A percentile compares a stretch with the other conserved stretches of the same genome.
Conservation (phyloP, 225 moss, liverwort and hornwort genomes). For the Physcomitrellopsis africana region DNA sequence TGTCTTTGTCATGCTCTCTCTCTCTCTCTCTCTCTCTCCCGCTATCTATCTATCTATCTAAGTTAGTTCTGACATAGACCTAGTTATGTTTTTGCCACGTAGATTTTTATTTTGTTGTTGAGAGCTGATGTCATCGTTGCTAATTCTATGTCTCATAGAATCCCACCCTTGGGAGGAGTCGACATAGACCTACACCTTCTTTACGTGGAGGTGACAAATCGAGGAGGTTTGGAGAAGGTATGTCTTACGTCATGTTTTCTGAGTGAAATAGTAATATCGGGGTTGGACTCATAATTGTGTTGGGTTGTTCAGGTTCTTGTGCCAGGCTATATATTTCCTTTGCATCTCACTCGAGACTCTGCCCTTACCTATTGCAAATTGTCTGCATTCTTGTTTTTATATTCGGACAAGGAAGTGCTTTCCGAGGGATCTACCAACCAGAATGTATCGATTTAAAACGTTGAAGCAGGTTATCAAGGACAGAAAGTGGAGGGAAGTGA, state of each 20-base stretch:
- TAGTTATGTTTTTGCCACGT: no score
- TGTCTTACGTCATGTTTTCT: neutral
- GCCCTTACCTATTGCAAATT: no score
- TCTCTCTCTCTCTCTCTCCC: neutral
- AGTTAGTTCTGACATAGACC: no score
- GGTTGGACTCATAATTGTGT: neutral
- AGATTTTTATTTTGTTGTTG: no score
- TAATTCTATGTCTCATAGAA: slow-evolving; percentile 49
- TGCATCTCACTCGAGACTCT: no score
- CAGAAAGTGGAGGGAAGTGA: slow-evolving; percentile 91
- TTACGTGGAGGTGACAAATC: slow-evolving; percentile 77
- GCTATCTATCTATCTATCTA: no score
- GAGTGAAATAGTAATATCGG: neutral
- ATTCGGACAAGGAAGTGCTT: no score
- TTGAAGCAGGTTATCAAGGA: slow-evolving; percentile 74
- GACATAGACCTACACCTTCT: slow-evolving; percentile 86
- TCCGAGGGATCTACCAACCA: no score
- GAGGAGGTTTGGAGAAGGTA: slow-evolving; percentile 74
- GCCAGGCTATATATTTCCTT: no score
- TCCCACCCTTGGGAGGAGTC: slow-evolving; percentile 80
- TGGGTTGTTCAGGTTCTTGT: slow-evolving; percentile 10
- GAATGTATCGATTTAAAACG: no score
- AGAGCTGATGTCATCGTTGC: no score
- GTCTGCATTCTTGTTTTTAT: no score
- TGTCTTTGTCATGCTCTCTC: neutral